Conservation (phyloP, 176 grass and related monocot species). For the Saccharum officinarum region DNA sequence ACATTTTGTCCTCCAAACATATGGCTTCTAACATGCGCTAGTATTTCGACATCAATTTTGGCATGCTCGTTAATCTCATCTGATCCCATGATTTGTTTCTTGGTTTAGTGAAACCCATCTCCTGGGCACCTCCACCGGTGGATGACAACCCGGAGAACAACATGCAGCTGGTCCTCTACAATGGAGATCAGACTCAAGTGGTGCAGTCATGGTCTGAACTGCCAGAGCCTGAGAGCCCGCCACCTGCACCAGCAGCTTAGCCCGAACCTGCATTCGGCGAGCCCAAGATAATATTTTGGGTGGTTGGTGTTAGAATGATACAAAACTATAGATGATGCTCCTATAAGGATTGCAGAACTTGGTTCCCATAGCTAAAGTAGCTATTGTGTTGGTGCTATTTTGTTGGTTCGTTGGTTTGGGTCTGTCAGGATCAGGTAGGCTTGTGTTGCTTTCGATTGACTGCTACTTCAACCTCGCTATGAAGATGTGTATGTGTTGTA, state of each 20-base stretch:
- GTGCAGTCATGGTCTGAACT: background rate
- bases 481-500: background rate
- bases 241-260: background rate
- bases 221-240: background rate
- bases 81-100: conserved; percentile 8
- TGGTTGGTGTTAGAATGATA: background rate
- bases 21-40: background rate
- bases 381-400: background rate
- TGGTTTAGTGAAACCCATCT: conserved; percentile 14
- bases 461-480: background rate
- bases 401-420: background rate
- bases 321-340: background rate
- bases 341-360: background rate
- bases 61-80: background rate
- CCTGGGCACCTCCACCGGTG: background rate
- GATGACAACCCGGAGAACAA: background rate
- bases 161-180: background rate
- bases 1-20: background rate
- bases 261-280: background rate
- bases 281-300: background rate
- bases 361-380: background rate
- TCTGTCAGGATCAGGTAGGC: background rate
- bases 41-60: background rate
- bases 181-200: background rate
- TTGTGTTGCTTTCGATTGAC: background rate